Evolutionary conservation across 1,284 basidiomycete genomes (phyloP), one percentile per base, ranked within the genome.

Genomic region (Marasmius tenuissimus): DNA sequence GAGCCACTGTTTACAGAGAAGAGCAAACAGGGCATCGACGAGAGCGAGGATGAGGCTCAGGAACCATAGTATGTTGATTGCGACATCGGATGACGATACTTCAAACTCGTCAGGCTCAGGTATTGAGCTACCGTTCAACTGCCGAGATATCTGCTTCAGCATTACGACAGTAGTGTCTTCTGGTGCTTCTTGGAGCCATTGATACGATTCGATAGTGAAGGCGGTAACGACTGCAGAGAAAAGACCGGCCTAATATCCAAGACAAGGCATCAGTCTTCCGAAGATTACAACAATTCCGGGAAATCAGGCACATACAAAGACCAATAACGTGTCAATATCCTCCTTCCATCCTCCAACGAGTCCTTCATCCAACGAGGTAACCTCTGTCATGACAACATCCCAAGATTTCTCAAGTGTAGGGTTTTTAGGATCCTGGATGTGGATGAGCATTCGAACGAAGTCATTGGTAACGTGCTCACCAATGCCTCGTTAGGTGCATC

Each of bases 1-100:
- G 12, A 63, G 33, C 61, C 61, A 63, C 40, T 63, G 61, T 40
- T 63, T 63, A 52, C 58, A 59, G 8, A 63, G 53, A 1, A 63
- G 53, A 11, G 58, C 52, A 11, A 60, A n/a, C 5, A 59, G 50
- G 16, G 57, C 61, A 0, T 56, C 33, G 27, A 51, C 42, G 14
- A 63, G 49, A 2, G 58, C 42, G 11, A 59, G 35, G n/a, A 42
- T 48, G 16, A 63, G 58, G 35, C 61, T 63, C 35, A 63, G 61
- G 37, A 38, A 22, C 58, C 58, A 60, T n/a, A 53, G 54, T 11
- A 34, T 20, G 51, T 60, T 60, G 50, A 38, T 42, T 42, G 27
- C 37, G 33, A 57, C 22, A 11, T 22, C 9, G 1, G 55, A 57
- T 3, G 40, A 3, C 16, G 27, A 14, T 9, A 45, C 39, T 16